Base-by-base conservation (phyloP, 2,329 filamentous ascomycete genomes). In the Sporothrix globosa region DNA sequence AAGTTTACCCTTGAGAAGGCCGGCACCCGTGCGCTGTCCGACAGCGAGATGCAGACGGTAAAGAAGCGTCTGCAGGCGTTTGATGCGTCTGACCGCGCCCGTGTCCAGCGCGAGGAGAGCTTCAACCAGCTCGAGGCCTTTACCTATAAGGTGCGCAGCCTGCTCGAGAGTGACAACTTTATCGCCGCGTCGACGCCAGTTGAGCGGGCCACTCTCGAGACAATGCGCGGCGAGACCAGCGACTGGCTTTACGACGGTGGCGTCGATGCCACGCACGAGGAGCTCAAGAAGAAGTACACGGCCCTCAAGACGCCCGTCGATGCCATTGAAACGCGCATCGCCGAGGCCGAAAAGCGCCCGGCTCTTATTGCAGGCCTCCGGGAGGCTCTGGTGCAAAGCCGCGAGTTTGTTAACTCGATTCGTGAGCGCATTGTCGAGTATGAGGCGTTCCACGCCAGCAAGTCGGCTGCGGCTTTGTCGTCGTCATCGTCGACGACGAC, bases 161-260 rank as follows among this genome's bases (percentile, higher is more conserved):
- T 97, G 58, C 84, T 97, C 1, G 90, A 92, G 54, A 90, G 91
- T 72, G 89, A 92, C 63, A 84, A 85, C 0, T 98, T 97, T 78
- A 83, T 91, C 68, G 85, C 85, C 14, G 88, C 86, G 3, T 91
- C 93, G 44, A 95, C 91, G 11, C 82, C 88, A 3, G 85, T 87
- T 24, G 87, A 93, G 77, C 87, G 92, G 61, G 79, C 84, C 7
- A 80, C 82, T n/a, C 85, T 98, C 14, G 86, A 91, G 75, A 83
- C 88, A 72, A 89, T 90, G 76, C 85, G 92, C 52, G 85, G 87
- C 72, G 87, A 88, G 65, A 86, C 89, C 27, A 91, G 92, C 75
- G 93, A 97, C 13, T 99, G 96, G 95, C 88, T 99, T 72, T 96
- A 97, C 78, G 92, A 88, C 19, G 93, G 94, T 61, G 93, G 95